phyloP scores from a whole-genome alignment of 2,329 filamentous ascomycete species.

The Coniochaeta sp. region DNA sequence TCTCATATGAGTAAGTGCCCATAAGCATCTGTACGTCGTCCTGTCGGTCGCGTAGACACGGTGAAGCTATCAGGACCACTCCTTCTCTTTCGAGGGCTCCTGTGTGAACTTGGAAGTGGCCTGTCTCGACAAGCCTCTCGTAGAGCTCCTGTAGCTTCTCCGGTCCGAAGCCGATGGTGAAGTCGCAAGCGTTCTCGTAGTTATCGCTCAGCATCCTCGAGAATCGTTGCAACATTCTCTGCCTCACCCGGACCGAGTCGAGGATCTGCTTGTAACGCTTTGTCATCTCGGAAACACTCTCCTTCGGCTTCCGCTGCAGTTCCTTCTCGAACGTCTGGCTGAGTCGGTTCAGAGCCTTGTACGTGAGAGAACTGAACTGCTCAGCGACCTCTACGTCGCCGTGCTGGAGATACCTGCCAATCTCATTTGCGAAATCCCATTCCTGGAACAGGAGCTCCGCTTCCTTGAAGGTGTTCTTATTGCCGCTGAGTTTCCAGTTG shows the following conservation, averaged over 20 bases:
- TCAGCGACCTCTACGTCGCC: slow-evolving; percentile 96
- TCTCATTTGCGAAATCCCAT: slow-evolving; percentile 94
- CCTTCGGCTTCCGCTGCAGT: slow-evolving; percentile 74
- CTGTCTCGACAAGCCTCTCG: slow-evolving; percentile 70
- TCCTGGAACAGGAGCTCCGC: slow-evolving; percentile 95
- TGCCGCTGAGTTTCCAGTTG: slow-evolving; percentile 94
- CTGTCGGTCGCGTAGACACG: slow-evolving; percentile 64
- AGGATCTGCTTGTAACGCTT: slow-evolving; percentile 94
- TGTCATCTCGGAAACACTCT: slow-evolving; percentile 82
- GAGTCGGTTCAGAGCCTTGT: slow-evolving; percentile 82
- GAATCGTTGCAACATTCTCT: slow-evolving; percentile 94
- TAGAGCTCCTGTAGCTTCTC: slow-evolving; percentile 70
- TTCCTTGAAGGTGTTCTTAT: slow-evolving; percentile 99
- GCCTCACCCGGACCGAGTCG: slow-evolving; percentile 91
- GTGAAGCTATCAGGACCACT: slow-evolving; percentile 78
- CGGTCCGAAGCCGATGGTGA: slow-evolving; percentile 68
- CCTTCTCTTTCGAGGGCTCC: slow-evolving; percentile 64
- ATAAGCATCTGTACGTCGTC: slow-evolving; percentile 83
- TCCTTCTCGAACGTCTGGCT: slow-evolving; percentile 90
- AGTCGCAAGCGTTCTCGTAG: slow-evolving; percentile 95
- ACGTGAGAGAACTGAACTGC: slow-evolving; percentile 90
- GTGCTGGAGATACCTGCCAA: slow-evolving; percentile 83
- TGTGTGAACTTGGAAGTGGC: slow-evolving; percentile 81
- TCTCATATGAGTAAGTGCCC: slow-evolving; percentile 55
- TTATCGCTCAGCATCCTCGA: slow-evolving; percentile 83